Conservation (phyloP, 225 moss, liverwort and hornwort species). For the Pleurozium schreberi region DNA sequence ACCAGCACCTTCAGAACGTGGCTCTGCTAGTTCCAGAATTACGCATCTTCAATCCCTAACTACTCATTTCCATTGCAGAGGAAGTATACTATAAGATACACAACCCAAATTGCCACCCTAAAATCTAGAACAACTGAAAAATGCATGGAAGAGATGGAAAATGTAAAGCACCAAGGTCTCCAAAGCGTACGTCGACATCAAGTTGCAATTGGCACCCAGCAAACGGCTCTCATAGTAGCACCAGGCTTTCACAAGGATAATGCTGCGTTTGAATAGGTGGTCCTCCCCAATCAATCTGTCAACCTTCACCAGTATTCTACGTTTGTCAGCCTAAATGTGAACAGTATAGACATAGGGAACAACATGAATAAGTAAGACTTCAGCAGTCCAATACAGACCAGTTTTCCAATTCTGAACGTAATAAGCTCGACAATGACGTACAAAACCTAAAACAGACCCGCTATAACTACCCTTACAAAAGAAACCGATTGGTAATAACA, state of each 20-base stretch:
- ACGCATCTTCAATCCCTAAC: neutral
- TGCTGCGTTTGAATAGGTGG: constrained; percentile 77
- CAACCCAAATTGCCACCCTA: no score
- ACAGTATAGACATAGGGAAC: neutral
- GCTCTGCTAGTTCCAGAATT: neutral
- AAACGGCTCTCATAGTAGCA: constrained; percentile 79
- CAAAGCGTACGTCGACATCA: constrained; percentile 82
- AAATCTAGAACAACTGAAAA: no score
- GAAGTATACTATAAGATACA: no score
- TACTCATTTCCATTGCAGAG: neutral
- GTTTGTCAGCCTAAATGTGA: neutral
- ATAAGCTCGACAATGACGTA: neutral
- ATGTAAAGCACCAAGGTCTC: constrained; percentile 90
- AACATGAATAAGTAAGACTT: neutral
- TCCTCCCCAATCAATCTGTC: constrained; percentile 48
- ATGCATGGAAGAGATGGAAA: constrained; percentile 73
- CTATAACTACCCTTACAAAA: neutral
- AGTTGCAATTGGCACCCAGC: constrained; percentile 70
- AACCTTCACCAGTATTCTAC: constrained; percentile 36
- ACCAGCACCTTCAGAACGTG: neutral
- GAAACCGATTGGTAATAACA: neutral
- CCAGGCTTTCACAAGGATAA: constrained; percentile 90
- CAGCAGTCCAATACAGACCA: neutral
- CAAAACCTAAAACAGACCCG: neutral
- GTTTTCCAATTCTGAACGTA: neutral